phyloP scores from a whole-genome alignment of 2,329 filamentous ascomycete species.

The Exophiala calicioides region DNA sequence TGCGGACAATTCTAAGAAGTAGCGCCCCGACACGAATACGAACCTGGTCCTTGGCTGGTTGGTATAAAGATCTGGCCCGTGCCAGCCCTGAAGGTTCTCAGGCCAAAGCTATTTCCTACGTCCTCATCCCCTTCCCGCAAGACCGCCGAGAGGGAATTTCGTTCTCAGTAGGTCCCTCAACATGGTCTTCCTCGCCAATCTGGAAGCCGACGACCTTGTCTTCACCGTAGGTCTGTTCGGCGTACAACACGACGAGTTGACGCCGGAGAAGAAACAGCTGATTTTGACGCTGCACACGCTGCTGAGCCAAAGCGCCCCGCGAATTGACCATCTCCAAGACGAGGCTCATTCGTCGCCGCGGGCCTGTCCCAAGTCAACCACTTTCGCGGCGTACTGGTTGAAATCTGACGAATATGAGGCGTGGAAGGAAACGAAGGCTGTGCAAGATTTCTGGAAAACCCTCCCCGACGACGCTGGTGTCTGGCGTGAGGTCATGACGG shows the following conservation, averaged over 20 bases:
- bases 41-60: too few species aligned
- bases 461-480: conserved; percentile 19
- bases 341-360: conserved; percentile 15
- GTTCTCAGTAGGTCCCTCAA: too few species aligned
- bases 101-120: too few species aligned
- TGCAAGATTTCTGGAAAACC: conserved; percentile 14
- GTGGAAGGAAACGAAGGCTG: conserved; percentile 9
- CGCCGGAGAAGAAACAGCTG: conserved; percentile 13
- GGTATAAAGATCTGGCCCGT: too few species aligned
- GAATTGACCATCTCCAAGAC: conserved; percentile 21
- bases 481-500: conserved; percentile 22
- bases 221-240: conserved; percentile 21
- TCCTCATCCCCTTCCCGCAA: conserved; percentile 15
- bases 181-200: conserved; percentile 21
- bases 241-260: conserved; percentile 17
- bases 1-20: too few species aligned
- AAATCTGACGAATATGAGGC: conserved; percentile 10
- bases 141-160: too few species aligned
- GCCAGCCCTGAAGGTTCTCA: too few species aligned
- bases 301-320: conserved; percentile 9
- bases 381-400: conserved; percentile 19
- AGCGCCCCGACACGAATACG: too few species aligned
- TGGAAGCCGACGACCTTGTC: conserved; percentile 11
- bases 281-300: conserved; percentile 9
- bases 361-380: conserved; percentile 4